Evolutionary conservation across 1,284 basidiomycete genomes (phyloP).

Genomic region (Trichosporon sp.): DNA sequence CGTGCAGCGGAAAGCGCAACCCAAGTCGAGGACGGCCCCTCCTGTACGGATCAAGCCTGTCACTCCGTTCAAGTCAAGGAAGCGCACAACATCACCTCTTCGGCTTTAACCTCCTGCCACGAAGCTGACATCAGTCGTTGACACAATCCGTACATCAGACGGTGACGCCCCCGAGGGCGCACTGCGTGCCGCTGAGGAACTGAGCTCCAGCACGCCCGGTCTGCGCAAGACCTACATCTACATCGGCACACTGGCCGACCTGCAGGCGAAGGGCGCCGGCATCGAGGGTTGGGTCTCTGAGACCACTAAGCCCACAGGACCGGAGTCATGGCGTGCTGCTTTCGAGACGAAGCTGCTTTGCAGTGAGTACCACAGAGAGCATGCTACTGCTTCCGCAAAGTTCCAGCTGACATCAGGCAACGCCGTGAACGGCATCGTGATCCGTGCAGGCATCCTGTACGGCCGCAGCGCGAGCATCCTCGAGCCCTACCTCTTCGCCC

Average conservation of each 20-base stretch:
- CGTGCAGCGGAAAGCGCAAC: no score
- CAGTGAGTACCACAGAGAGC: slow-evolving; percentile 21
- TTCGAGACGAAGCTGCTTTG: slow-evolving; percentile 33
- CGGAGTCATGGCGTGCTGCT: slow-evolving; percentile 30
- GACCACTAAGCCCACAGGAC: slow-evolving; percentile 16
- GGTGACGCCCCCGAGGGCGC: slow-evolving; percentile 39
- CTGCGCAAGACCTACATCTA: slow-evolving; percentile 55
- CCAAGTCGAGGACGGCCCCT: no score
- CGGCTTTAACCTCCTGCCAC: neutral
- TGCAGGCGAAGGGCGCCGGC: slow-evolving; percentile 19
- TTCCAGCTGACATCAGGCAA: slow-evolving; percentile 13
- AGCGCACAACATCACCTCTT: neutral
- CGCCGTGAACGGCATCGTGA: slow-evolving; percentile 15
- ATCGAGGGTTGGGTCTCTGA: slow-evolving; percentile 38
- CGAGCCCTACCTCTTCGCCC: slow-evolving; percentile 45
- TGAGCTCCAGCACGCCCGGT: slow-evolving; percentile 21
- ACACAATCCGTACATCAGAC: slow-evolving; percentile 42
- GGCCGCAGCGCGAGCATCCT: slow-evolving; percentile 47
- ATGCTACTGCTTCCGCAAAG: no score
- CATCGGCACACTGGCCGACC: slow-evolving; percentile 39
- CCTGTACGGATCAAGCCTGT: no score
- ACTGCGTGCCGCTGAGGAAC: slow-evolving; percentile 23
- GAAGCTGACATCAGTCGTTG: slow-evolving; percentile 35
- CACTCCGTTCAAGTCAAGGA: no score
- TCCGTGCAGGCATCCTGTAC: slow-evolving; percentile 44